phyloP scores from a whole-genome alignment of 176 grass and related monocot genomes.

The Lolium rigidum region DNA sequence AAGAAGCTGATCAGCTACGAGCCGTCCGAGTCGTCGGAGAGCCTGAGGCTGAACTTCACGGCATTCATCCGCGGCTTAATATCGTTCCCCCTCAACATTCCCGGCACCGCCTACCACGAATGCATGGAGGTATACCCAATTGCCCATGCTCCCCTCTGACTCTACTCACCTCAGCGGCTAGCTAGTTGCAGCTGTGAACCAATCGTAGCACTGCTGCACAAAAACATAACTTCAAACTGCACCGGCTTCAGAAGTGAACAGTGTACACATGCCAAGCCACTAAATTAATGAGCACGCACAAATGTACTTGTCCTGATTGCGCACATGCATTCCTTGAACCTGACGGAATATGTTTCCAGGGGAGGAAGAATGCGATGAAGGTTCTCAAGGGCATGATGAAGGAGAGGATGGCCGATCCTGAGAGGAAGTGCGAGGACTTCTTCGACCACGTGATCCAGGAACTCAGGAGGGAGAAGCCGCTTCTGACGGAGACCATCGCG shows the following conservation, averaged over 20 bases:
- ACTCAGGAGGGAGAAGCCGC: slow-evolving; percentile 74
- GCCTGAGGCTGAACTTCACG: slow-evolving; percentile 55
- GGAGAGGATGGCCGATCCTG: slow-evolving; percentile 69
- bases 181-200: background rate
- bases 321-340: slow-evolving; percentile 40
- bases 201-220: background rate
- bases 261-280: slow-evolving; percentile 31
- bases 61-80: slow-evolving; percentile 65
- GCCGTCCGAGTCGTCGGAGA: slow-evolving; percentile 40
- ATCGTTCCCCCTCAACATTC: slow-evolving; percentile 66
- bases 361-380: slow-evolving; percentile 80
- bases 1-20: slow-evolving; percentile 77
- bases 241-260: background rate
- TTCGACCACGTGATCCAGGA: slow-evolving; percentile 87
- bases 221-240: slow-evolving; percentile 17
- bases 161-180: background rate
- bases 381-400: slow-evolving; percentile 60
- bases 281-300: slow-evolving; percentile 37
- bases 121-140: slow-evolving; percentile 59
- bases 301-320: background rate
- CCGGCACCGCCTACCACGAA: slow-evolving; percentile 66
- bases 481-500: slow-evolving; percentile 79
- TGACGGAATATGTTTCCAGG: slow-evolving; percentile 42
- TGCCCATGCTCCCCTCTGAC: background rate
- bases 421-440: slow-evolving; percentile 74